Evolutionary conservation across 306 rosid species (phyloP).

Genomic region (Sphenostylis stenocarpa): DNA sequence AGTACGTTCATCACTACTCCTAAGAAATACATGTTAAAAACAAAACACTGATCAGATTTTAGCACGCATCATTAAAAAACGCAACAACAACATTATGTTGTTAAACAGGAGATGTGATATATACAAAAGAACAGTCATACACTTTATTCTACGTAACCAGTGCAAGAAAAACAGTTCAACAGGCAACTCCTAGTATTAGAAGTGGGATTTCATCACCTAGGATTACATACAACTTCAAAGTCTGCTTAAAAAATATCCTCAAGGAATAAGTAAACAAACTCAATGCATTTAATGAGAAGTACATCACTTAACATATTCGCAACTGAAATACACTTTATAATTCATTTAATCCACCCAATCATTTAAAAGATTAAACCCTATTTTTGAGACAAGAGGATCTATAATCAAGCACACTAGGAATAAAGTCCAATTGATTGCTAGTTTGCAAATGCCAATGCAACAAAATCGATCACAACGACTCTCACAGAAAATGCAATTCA

Average conservation of each 20-base stretch:
- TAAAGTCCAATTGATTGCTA: conserved; percentile 3
- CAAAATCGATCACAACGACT: not conserved
- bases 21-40: not conserved
- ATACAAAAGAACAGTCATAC: not conserved
- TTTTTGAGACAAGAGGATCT: not conserved
- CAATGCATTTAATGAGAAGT: not conserved
- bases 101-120: not conserved
- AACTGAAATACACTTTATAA: not conserved
- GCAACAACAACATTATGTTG: not conserved
- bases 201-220: too few species aligned
- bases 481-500: not conserved
- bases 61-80: not conserved
- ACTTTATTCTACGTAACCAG: not conserved
- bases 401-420: not conserved
- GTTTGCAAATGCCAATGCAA: conserved; percentile 12
- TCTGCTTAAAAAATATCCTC: not conserved
- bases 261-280: not conserved
- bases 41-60: conserved; percentile 4
- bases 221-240: not conserved
- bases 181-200: not conserved
- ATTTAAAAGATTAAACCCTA: not conserved
- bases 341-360: not conserved
- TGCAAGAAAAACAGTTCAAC: not conserved
- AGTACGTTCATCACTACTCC: not conserved
- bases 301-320: not conserved